Evolutionary conservation across 306 rosid genomes (phyloP).

Genomic region (Herpetospermum pedunculosum): DNA sequence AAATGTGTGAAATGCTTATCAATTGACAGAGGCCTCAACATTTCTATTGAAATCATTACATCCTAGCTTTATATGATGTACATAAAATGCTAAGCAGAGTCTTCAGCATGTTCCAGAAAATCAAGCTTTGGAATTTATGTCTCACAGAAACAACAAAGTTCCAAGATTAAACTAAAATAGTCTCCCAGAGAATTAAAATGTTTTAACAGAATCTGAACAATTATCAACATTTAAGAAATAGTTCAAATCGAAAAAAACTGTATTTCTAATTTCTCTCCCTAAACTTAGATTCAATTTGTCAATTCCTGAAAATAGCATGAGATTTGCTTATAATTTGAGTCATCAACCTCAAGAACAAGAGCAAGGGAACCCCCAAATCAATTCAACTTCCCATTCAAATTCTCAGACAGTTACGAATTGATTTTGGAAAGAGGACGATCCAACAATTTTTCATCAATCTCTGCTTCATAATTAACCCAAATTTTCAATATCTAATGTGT

Average conservation of each 20-base stretch:
- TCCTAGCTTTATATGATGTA: not conserved
- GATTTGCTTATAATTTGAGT: not conserved
- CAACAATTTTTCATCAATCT: too few relatives aligned
- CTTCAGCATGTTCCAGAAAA: not conserved
- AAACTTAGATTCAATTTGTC: not conserved
- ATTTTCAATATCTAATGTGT: too few relatives aligned
- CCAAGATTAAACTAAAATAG: not conserved
- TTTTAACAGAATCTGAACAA: not conserved
- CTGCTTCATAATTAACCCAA: too few relatives aligned
- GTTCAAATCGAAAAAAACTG: not conserved
- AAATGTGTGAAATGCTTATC: too few relatives aligned
- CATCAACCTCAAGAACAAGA: not conserved
- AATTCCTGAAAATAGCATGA: not conserved
- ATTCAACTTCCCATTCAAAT: too few relatives aligned
- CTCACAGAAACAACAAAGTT: not conserved
- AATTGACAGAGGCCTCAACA: not conserved
- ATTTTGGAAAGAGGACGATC: too few relatives aligned
- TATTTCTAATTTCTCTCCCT: too few relatives aligned
- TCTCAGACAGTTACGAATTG: not conserved
- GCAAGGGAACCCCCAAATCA: too few relatives aligned
- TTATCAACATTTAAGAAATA: not conserved
- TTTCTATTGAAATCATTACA: not conserved
- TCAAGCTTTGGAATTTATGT: not conserved
- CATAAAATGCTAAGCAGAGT: not conserved
- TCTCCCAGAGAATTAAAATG: not conserved